Evolutionary conservation across 768 basidiomycete genomes (phyloP).

Genomic region (Exidia glandulosa): DNA sequence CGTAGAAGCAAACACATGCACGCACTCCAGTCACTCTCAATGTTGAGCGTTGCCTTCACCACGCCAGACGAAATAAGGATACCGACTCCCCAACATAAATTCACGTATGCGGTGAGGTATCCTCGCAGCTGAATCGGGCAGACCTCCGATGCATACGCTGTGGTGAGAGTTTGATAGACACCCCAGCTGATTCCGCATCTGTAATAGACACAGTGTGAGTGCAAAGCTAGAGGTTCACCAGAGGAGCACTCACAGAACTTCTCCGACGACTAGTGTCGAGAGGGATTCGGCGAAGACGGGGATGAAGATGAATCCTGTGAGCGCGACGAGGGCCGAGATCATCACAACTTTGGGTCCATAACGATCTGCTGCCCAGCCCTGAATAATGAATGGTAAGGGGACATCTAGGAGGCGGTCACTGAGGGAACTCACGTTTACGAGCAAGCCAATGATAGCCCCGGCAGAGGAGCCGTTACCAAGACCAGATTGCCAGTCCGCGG

Average conservation of each 20-base stretch:
- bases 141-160: slow-evolving; percentile 22
- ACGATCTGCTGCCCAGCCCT: slow-evolving; percentile 10
- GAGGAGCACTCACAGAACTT: slow-evolving; percentile 20
- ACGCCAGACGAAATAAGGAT: slow-evolving; percentile 15
- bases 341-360: not conserved
- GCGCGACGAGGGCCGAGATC: not conserved
- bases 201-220: not conserved
- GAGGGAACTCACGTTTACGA: too few species aligned
- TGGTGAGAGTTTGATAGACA: slow-evolving; percentile 19
- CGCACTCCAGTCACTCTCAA: slow-evolving; percentile 10
- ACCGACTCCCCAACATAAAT: slow-evolving; percentile 21
- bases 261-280: slow-evolving; percentile 10
- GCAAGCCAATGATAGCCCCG: slow-evolving; percentile 20
- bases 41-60: slow-evolving; percentile 8
- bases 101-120: slow-evolving; percentile 20
- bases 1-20: not conserved
- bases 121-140: slow-evolving; percentile 19
- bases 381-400: too few species aligned
- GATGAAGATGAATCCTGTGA: slow-evolving; percentile 14
- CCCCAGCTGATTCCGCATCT: not conserved
- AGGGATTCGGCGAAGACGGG: slow-evolving; percentile 11
- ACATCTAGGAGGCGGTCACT: too few species aligned
- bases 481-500: slow-evolving; percentile 27
- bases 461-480: slow-evolving; percentile 23
- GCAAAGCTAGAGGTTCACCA: too few species aligned